Evolutionary conservation across 352 stramenopile species (phyloP), one percentile per base, ranked within the genome.

Genomic region (Pythium brachiatum): DNA sequence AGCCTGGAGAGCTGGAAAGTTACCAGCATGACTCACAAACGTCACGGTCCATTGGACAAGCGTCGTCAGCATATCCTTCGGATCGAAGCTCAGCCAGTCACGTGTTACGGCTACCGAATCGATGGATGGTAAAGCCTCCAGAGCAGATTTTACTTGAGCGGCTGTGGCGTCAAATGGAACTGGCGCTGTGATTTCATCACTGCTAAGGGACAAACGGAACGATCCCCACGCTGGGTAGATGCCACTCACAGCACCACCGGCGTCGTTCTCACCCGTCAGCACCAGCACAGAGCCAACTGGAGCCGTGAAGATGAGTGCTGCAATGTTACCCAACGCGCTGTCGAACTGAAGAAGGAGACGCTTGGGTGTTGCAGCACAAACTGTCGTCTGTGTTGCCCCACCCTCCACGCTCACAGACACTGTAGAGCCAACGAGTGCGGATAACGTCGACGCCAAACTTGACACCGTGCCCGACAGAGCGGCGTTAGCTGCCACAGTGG

Each of bases 151-250:
- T 1, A 98, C 57, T 2, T 62, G 55, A 8, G 61, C 51, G 1
- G 60, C 66, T 11, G 73, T 74, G 3, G 86, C 88, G 43, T 96
- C 79, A 53, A 94, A 94, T 11, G 71, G 72, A 20, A 98, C 69
- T 11, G 53, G 57, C 0, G 56, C 34, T 0, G 90, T 97, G 1
- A 60, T 54, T 53, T 88, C 77, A 2, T 58, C 34, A 29, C 51
- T 75, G 43, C 70, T 70, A 23, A 86, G 78, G 3, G 59, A 57
- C 0, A 98, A 63, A 0, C 60, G 75, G 65, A 97, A 98, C 9
- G 73, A 84, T 0, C 92, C 92, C 86, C 88, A 97, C 0, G 94
- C 72, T 2, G 90, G 89, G 27, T 94, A 91, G 21, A 97, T 76
- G 1, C 88, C 89, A 36, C 74, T 78, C 23, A 97, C 70, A 3